A percentile compares a stretch with the other conserved stretches of the same genome.
phyloP scores from a whole-genome alignment of 805 yeast genomes.

The Pichia cabralensis region DNA sequence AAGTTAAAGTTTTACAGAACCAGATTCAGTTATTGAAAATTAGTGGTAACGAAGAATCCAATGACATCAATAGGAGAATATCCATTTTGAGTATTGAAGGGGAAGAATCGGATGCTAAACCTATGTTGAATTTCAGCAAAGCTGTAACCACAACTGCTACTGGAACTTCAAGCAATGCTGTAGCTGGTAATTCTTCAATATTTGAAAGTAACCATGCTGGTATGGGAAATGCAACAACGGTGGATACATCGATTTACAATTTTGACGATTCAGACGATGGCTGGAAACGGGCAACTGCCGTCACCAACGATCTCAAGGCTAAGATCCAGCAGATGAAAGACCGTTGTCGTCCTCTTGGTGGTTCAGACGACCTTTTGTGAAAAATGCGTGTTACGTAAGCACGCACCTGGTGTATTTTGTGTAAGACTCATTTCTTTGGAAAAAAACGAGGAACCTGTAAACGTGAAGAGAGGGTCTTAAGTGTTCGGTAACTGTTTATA shows the following conservation, averaged over 20 bases:
- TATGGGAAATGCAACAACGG: no score
- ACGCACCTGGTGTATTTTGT: no score
- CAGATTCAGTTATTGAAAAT: slow-evolving; percentile 4
- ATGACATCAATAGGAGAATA: slow-evolving; percentile 25
- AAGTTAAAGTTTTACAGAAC: slow-evolving; percentile 12
- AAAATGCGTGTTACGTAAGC: neutral
- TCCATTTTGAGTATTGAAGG: slow-evolving; percentile 27
- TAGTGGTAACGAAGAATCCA: slow-evolving; percentile 1
- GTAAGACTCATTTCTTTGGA: no score
- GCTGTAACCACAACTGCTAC: slow-evolving; percentile 5
- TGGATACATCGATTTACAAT: slow-evolving; percentile 25
- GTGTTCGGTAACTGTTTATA: no score
- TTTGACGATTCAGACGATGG: slow-evolving; percentile 48
- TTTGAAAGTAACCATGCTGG: no score
- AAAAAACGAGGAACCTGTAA: no score
- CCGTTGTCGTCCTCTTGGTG: slow-evolving; percentile 25
- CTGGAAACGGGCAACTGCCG: slow-evolving; percentile 88
- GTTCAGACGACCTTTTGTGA: slow-evolving; percentile 4
- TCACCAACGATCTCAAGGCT: slow-evolving; percentile 75
- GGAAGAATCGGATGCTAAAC: no score
- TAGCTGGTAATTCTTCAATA: no score
- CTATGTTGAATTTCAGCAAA: no score
- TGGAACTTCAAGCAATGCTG: no score
- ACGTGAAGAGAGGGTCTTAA: no score
- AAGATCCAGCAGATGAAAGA: slow-evolving; percentile 87